Evolutionary conservation across 306 rosid species (phyloP).

Genomic region (Delonix regia): DNA sequence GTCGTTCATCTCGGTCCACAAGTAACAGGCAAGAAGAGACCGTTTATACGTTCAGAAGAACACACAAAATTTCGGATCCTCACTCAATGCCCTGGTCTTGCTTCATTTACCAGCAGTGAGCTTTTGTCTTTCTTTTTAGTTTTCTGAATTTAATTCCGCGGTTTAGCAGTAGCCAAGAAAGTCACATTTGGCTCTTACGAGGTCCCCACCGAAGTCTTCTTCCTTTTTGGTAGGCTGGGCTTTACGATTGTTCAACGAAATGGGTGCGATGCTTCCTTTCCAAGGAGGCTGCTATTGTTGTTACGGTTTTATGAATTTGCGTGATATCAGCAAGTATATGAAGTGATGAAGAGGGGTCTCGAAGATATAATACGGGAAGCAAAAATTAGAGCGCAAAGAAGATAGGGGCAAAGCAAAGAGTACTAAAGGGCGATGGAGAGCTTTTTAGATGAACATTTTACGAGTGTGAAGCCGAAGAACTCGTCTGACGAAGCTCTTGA

Average conservation of each 20-base stretch:
- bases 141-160: neutral
- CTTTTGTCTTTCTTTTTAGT: neutral
- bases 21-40: neutral
- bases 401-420: neutral
- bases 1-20: neutral
- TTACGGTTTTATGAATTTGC: neutral
- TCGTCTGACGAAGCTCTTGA: slow-evolving; percentile 72
- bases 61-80: slow-evolving; percentile 36
- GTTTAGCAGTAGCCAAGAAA: neutral
- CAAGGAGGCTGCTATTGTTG: neutral
- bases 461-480: slow-evolving; percentile 62
- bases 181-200: neutral
- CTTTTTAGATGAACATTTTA: slow-evolving; percentile 65
- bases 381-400: neutral
- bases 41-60: neutral
- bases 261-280: neutral
- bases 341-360: neutral
- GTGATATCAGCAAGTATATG: neutral
- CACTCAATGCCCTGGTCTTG: neutral
- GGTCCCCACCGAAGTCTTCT: slow-evolving; percentile 13
- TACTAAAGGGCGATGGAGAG: slow-evolving; percentile 47
- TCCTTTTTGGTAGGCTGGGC: neutral
- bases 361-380: neutral
- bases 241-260: slow-evolving; percentile 27
- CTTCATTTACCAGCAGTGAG: neutral